Conservation (phyloP, 148 eudicot genomes). For the Drosera capensis region DNA sequence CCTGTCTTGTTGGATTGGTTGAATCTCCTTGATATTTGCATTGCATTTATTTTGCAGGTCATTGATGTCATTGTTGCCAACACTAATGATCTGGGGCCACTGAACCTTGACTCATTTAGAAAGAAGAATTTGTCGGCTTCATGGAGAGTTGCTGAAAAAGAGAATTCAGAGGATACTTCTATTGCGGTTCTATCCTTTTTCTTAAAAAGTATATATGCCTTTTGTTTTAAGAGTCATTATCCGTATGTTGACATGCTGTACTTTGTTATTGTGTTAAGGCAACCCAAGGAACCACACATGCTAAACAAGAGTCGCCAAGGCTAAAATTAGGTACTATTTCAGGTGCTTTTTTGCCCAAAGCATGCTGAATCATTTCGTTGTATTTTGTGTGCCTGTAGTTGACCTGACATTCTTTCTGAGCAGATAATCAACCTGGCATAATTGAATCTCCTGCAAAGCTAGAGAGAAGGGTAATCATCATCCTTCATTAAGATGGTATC, state of each 20-base stretch:
- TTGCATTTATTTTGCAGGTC: slow-evolving; percentile 44
- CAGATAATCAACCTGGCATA: slow-evolving; percentile 36
- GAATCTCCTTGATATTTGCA: too few relatives aligned
- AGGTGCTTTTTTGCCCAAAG: slow-evolving; percentile 12
- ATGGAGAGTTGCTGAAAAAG: slow-evolving; percentile 49
- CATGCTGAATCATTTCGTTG: neutral
- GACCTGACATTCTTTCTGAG: slow-evolving; percentile 7
- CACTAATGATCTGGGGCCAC: slow-evolving; percentile 63
- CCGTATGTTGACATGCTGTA: neutral
- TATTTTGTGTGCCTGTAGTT: neutral
- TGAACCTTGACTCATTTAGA: slow-evolving; percentile 56
- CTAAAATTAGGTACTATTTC: slow-evolving; percentile 27
- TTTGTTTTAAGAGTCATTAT: too few relatives aligned
- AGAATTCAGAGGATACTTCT: slow-evolving; percentile 15
- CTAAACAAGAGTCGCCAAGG: slow-evolving; percentile 26
- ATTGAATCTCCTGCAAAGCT: slow-evolving; percentile 51
- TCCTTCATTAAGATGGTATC: neutral
- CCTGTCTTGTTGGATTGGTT: too few relatives aligned
- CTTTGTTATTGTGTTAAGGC: slow-evolving; percentile 20
- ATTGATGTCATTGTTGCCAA: slow-evolving; percentile 53
- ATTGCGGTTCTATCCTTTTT: too few relatives aligned
- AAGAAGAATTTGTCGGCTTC: slow-evolving; percentile 60
- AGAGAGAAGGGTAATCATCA: slow-evolving; percentile 57
- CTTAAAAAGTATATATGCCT: too few relatives aligned
- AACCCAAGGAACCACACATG: slow-evolving; percentile 18